Evolutionary conservation across 2,329 filamentous ascomycete genomes (phyloP).

Genomic region (Ustulina deusta): DNA sequence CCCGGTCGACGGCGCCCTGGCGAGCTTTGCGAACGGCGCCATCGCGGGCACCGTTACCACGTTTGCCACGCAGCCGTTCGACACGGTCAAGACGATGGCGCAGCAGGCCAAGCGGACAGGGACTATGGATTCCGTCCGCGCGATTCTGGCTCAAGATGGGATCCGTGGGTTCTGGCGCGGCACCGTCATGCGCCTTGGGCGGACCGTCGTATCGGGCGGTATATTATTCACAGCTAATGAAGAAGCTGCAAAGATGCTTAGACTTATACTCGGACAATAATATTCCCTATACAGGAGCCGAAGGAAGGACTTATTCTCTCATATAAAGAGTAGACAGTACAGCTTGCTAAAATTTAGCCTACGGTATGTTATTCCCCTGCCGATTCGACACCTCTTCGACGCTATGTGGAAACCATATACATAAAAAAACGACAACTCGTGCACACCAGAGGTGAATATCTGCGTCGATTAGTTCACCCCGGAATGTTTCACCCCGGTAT

Average conservation of each 20-base stretch:
- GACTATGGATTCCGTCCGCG: conserved; percentile 65
- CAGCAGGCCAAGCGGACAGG: conserved; percentile 67
- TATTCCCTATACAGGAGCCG: background rate
- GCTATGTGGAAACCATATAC: background rate
- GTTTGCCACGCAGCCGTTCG: conserved; percentile 69
- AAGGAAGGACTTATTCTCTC: background rate
- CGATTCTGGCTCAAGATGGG: conserved; percentile 67
- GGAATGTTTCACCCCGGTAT: too few relatives aligned
- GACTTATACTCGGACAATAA: conserved; percentile 41
- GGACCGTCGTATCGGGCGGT: conserved; percentile 63
- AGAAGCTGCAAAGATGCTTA: conserved; percentile 48
- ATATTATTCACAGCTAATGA: conserved; percentile 53
- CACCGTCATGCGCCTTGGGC: conserved; percentile 71
- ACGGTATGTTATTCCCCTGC: too few relatives aligned
- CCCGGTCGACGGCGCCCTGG: conserved; percentile 50
- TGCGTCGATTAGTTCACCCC: too few relatives aligned
- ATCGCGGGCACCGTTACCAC: conserved; percentile 56
- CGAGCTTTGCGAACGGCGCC: conserved; percentile 57
- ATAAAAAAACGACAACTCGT: too few relatives aligned
- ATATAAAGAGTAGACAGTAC: background rate
- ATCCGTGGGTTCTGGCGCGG: conserved; percentile 71
- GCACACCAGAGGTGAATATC: too few relatives aligned
- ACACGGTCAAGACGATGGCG: conserved; percentile 70
- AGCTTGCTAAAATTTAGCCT: background rate
- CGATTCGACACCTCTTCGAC: too few relatives aligned